Conservation (phyloP, 2,329 filamentous ascomycete genomes). For the Fusarium sp. region DNA sequence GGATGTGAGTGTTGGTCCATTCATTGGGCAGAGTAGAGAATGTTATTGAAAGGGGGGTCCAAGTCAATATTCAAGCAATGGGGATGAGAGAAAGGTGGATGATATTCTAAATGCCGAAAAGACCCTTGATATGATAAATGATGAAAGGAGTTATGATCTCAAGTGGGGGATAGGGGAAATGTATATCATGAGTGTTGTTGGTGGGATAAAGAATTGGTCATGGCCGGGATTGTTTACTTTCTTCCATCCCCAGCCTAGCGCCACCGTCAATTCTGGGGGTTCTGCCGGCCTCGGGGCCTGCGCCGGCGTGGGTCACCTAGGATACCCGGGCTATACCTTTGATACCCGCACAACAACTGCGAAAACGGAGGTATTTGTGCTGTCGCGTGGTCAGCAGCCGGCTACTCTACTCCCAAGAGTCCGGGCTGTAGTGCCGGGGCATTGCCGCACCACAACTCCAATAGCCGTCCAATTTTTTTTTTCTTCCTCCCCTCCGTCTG, state of each 20-base stretch:
- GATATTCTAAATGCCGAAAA: too few species aligned
- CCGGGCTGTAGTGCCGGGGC: conserved; percentile 45
- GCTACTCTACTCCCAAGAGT: conserved; percentile 25
- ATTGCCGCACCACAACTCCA: conserved; percentile 46
- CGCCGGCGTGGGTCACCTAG: conserved; percentile 12
- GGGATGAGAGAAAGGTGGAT: neutral
- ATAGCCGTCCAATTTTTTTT: conserved; percentile 52
- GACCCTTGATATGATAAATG: neutral
- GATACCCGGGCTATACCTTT: conserved; percentile 37
- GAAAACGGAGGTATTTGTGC: conserved; percentile 29
- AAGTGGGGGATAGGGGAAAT: neutral
- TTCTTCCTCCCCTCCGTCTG: conserved; percentile 45
- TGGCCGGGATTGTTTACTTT: conserved; percentile 51
- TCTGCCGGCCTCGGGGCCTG: conserved; percentile 32
- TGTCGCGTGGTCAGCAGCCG: conserved; percentile 31
- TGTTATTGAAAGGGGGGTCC: too few species aligned
- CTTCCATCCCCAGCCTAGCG: conserved; percentile 49
- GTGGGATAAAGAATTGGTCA: conserved; percentile 12
- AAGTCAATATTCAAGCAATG: neutral
- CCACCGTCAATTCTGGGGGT: conserved; percentile 27
- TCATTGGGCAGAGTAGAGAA: conserved; percentile 18
- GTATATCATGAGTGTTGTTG: conserved; percentile 17
- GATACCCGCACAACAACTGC: neutral
- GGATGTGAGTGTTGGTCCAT: conserved; percentile 5
- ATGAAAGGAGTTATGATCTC: neutral